Base-by-base conservation (phyloP, 2,329 filamentous ascomycete genomes). In the Didymella sp. region DNA sequence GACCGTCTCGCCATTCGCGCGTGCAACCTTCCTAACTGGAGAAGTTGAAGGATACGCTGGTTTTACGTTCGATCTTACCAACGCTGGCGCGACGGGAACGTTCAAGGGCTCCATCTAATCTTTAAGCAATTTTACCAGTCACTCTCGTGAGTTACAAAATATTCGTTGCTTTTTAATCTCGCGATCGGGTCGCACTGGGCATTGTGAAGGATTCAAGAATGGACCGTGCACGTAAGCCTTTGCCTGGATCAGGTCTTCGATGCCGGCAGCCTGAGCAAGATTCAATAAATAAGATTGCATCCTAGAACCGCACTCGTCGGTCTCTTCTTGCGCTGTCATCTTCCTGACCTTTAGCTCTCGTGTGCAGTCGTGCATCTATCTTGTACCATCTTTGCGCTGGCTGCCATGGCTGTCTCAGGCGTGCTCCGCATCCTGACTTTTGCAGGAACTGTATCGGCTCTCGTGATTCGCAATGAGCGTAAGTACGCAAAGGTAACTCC, bases 191-290 rank as follows among this genome's bases (percentile, higher is more conserved):
- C 30, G 24, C 27, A 8, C 13, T 30, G 13, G 21, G 21, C 51
- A 42, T 47, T 47, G 22, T 28, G 35, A 46, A 52, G 42, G 24
- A 52, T 52, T 41, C 19, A 12, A 19, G 17, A 27, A 28, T 35
- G 43, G 37, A 37, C 43, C 51, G 51, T 54, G 51, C 51, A 43
- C 44, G 38, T 47, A 33, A 54, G 51, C 51, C 35, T 42, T 53
- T 48, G 27, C 44, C 51, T 42, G 13, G 28, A 54, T 54, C 28
- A 42, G 51, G 51, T 17, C 30, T 19, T 22, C 2, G 22, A 37
- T 35, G 11, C 41, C 42, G 35, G 43, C 24, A 17, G 25, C 42
- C 42, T 45, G 31, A 52, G 19, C 51, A 25, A 35, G 35, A 41
- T 17, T 27, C 9, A n/a, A 33, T 47, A n/a, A 35, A 41, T 53